These are phyloP conservation scores for Dictyostelium purpureum DNA, from an alignment of 78 protist species.

Conservation along the genomic window DNA sequence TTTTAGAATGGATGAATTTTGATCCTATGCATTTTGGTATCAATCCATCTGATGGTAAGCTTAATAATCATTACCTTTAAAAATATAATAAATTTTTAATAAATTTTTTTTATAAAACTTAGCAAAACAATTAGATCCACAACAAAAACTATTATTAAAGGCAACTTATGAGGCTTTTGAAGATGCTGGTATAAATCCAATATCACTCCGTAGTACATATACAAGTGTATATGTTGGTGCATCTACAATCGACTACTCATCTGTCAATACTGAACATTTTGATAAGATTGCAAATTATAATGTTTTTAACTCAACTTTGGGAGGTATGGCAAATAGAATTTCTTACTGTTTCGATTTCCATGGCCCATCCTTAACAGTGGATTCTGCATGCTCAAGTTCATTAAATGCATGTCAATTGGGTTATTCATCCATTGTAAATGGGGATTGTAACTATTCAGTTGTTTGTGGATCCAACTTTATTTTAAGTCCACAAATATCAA, in stretches of 20 bases:
- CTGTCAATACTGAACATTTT: not conserved
- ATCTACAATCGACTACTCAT: not conserved
- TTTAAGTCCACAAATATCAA: constrained; percentile 23
- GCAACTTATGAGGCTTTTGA: constrained; percentile 69
- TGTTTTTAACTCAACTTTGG: not conserved
- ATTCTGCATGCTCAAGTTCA: constrained; percentile 93
- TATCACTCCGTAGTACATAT: constrained; percentile 3
- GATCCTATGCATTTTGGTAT: constrained; percentile 67
- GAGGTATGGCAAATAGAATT: constrained; percentile 70
- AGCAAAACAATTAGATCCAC: constrained; percentile 84
- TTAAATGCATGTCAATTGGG: constrained; percentile 87
- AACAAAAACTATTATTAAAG: constrained; percentile 86
- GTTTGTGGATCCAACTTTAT: constrained; percentile 82
- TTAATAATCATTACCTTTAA: too few species aligned
- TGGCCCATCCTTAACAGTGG: constrained; percentile 89
- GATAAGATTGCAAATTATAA: not conserved
- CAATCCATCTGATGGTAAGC: constrained; percentile 50
- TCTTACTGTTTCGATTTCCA: constrained; percentile 81
- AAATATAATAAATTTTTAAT: too few species aligned
- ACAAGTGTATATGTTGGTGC: constrained; percentile 62
- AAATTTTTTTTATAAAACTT: too few species aligned
- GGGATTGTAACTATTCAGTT: constrained; percentile 78
- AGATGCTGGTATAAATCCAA: constrained; percentile 42
- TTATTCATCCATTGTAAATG: constrained; percentile 27
- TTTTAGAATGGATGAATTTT: constrained; percentile 43